Base-by-base conservation (phyloP, 352 stramenopile species). In the Pythium insidiosum region DNA sequence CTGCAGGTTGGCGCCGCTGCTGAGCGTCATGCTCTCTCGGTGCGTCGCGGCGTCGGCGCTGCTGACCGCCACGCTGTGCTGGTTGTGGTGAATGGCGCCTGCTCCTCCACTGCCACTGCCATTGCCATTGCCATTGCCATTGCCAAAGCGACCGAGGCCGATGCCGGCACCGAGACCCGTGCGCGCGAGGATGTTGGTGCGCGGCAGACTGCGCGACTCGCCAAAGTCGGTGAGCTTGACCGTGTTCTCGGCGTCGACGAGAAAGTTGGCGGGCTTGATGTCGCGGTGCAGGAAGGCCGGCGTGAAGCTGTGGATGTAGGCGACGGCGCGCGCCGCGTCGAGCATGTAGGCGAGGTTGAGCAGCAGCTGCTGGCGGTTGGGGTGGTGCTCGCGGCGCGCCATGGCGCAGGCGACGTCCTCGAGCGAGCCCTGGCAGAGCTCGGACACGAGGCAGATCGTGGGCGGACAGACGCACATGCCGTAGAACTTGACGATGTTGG, bases 401-500 rank as follows among this genome's bases (percentile, higher is more conserved):
- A 68, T 67, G 19, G 68, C 63, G 19, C 58, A 51, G 0, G 63
- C 68, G 21, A 87, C 53, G 23, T 83, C 72, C 19, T 80, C 68
- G 6, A 89, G 50, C 41, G 58, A 84, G 5, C 65, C 69, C 13
- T 73, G 50, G 29, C 77, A 89, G 15, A 87, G 63, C 44, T 88
- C 75, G 2, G 68, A 81, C 1, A 91, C 69, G 1, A 91, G 39
- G 26, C 73, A 87, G 24, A 91, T 79, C 10, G 75, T 86, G 1
- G 78, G 73, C 11, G 76, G 76, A 16, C 61, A 83, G 12, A 92
- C 70, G 38, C 80, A 93, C 69, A 93, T 84, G 19, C 77, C 80
- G 36, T 86, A 84, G 53, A 93, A 93, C 44, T 66, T 73, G 47
- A 88, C 70, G 34, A 93, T 78, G 50, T 93, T 93, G 1, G 80